A percentile compares a stretch with the other conserved stretches of the same genome.
phyloP scores from a whole-genome alignment of 768 basidiomycete genomes.

The Panus rudis region DNA sequence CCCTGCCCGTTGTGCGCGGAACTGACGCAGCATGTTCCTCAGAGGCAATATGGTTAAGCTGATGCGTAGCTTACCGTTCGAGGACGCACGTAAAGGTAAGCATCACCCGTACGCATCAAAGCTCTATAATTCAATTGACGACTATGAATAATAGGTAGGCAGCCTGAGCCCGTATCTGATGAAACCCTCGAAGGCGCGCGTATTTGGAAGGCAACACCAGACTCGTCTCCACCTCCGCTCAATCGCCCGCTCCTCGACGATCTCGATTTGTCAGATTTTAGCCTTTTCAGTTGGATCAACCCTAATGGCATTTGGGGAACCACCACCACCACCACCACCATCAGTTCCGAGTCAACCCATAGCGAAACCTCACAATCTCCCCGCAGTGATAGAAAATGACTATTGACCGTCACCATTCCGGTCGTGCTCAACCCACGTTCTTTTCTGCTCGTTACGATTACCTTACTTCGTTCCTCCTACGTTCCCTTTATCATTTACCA shows the following conservation, averaged over 20 bases:
- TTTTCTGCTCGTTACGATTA: too few species aligned
- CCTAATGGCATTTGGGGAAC: slow-evolving; percentile 13
- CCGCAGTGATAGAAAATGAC: too few species aligned
- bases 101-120: neutral
- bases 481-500: too few species aligned
- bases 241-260: neutral
- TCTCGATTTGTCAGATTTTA: slow-evolving; percentile 2
- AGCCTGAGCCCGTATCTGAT: neutral
- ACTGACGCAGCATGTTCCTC: neutral
- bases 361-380: too few species aligned
- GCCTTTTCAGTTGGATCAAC: slow-evolving; percentile 15
- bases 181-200: slow-evolving; percentile 3
- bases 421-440: too few species aligned
- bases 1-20: neutral
- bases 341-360: too few species aligned
- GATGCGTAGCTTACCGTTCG: neutral
- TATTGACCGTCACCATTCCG: too few species aligned
- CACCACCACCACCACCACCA: too few species aligned
- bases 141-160: neutral
- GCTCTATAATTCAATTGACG: neutral
- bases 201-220: slow-evolving; percentile 2
- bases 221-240: neutral
- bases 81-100: neutral
- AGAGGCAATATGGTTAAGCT: neutral
- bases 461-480: too few species aligned